Evolutionary conservation across 306 rosid genomes (phyloP).

Genomic region (Senna tora): DNA sequence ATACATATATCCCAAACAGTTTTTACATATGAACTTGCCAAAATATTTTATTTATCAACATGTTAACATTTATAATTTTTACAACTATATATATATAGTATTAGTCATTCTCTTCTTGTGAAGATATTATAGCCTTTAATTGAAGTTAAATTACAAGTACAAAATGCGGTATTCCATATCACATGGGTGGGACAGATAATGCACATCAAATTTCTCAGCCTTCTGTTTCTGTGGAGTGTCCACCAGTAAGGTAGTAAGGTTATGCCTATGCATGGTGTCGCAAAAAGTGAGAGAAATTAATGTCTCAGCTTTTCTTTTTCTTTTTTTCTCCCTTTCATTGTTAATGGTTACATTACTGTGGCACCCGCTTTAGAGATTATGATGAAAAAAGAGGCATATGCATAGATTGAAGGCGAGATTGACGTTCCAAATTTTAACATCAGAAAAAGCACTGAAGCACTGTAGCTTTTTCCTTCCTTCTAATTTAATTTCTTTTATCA

Average conservation of each 20-base stretch:
- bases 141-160: too few relatives aligned
- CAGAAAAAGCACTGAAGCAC: conserved; percentile 28
- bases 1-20: not conserved
- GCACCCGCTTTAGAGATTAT: conserved; percentile 20
- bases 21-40: too few relatives aligned
- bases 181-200: conserved; percentile 12
- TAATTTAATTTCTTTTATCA: conserved; percentile 2
- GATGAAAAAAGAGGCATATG: conserved; percentile 32
- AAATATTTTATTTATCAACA: too few relatives aligned
- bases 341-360: conserved; percentile 30
- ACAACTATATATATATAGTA: too few relatives aligned
- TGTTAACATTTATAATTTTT: too few relatives aligned
- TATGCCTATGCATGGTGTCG: conserved; percentile 45
- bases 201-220: conserved; percentile 28
- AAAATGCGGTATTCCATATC: too few relatives aligned
- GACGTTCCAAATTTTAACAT: conserved; percentile 44
- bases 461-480: not conserved
- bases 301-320: conserved; percentile 39
- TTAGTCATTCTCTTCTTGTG: too few relatives aligned
- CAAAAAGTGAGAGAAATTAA: conserved; percentile 54
- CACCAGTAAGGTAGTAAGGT: conserved; percentile 3
- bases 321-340: not conserved
- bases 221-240: conserved; percentile 28
- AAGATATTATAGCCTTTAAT: too few relatives aligned
- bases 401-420: conserved; percentile 59